Evolutionary conservation across 2,329 filamentous ascomycete species (phyloP), one percentile per base, ranked within the genome.

Genomic region (Paracoccidioides brasiliensis): DNA sequence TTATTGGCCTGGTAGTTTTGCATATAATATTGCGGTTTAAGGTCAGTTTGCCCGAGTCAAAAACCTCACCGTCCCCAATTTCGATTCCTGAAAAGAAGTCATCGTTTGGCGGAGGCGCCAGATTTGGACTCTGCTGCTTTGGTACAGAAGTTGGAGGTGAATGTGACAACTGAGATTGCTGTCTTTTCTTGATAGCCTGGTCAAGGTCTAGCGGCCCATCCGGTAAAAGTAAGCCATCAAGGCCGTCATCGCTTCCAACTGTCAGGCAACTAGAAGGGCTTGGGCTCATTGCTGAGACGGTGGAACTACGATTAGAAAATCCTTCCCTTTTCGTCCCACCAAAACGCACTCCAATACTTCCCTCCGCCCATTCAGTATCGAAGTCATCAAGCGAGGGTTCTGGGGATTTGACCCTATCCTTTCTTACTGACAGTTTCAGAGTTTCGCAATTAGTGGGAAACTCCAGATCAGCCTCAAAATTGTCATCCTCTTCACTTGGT

Each of bases 201-300:
- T 81, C 80, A 64, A 97, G 86, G 69, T 95, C 84, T 53, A 98
- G 76, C 22, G 88, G 88, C 0, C 90, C 90, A 54, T 80, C 79
- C 0, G 93, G 93, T 15, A 97, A 77, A 22, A 95, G 76, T 12
- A 98, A 78, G n/a, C 91, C 91, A 58, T 93, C 88, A 58, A 97
- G 80, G 5, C 87, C 86, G 69, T 95, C 90, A 66, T 96, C 91
- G 66, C 90, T 97, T 73, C 96, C 93, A 8, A 82, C 80, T 1
- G 90, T 95, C 63, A 95, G 83, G 60, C 88, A 93, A 70, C 91
- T 97, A 22, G 90, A 88, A 55, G 95, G 80, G 68, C 90, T 97
- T 12, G 93, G 91, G 66, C 91, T 97, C 69, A 96, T 80, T 33
- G 88, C 88, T 42, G 90, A 95, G 40, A 85, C 83, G 15, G 89